Evolutionary conservation across 768 basidiomycete genomes (phyloP).

Genomic region (Suillus fuscotomentosus): DNA sequence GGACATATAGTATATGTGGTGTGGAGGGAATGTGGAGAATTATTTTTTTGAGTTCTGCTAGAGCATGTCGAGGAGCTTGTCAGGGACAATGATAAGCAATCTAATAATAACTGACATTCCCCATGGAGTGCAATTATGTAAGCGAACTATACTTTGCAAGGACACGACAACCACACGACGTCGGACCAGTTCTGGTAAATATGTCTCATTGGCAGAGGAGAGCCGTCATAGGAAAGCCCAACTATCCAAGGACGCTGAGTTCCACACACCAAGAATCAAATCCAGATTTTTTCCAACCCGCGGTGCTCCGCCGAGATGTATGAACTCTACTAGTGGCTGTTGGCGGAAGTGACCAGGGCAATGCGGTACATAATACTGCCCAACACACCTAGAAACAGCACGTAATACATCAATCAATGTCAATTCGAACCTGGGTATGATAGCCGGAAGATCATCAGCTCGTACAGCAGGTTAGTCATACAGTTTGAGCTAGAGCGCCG

Average conservation of each 20-base stretch:
- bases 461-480: neutral
- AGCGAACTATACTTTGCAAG: neutral
- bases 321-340: neutral
- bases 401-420: neutral
- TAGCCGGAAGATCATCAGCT: neutral
- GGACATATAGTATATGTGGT: too few relatives aligned
- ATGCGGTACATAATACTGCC: neutral
- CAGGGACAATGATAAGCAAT: neutral
- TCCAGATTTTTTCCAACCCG: neutral
- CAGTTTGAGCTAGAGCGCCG: neutral
- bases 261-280: neutral
- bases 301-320: neutral
- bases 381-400: neutral
- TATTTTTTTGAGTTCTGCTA: too few relatives aligned
- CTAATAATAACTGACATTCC: neutral
- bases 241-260: neutral
- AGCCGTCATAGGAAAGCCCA: too few relatives aligned
- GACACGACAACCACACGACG: neutral
- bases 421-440: neutral
- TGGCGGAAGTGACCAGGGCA: neutral
- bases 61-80: too few relatives aligned
- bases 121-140: neutral
- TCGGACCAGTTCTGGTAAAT: too few relatives aligned
- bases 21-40: neutral
- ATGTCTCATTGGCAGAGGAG: neutral